Evolutionary conservation across 768 basidiomycete species (phyloP), one percentile per base, ranked within the genome.

Genomic region (Collybia mongolica): DNA sequence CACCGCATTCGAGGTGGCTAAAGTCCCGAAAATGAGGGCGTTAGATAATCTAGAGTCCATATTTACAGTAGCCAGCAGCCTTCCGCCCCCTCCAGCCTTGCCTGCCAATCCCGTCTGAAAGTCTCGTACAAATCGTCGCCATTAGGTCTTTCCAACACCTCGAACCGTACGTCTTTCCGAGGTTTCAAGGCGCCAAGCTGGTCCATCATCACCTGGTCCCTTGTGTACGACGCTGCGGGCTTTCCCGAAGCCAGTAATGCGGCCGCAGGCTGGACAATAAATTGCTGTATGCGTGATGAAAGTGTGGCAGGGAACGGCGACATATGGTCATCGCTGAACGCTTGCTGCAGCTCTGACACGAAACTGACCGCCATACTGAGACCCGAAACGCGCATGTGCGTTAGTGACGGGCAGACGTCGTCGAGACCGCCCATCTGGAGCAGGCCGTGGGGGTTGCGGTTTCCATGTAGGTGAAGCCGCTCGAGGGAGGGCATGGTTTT

Each of bases 391-490:
- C 64, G 60, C 12, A 81, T 60, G 32, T 72, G 63, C 8, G 59
- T 65, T 6, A 81, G 58, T 0, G 48, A 43, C 0, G 79, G 79
- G 53, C 68, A 78, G 0, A 71, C 66, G 4, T 65, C 61, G 22
- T 67, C 67, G 5, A 81, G 65, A 0, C 58, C 63, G 37, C 67
- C 69, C 26, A 69, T 51, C 37, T 73, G 64, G 5, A 82, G 62
- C 0, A 81, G 56, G 0, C 79, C 79, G 40, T 72, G 66, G 0
- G 80, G 79, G 41, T 79, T 80, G 14, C 75, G 65, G 54, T 80
- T 78, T 5, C 79, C 80, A 15, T 70, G 60, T 1, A 81, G 71
- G 40, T 75, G 76, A 0, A 82, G 70, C 14, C 62, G 64, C 39
- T 63, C 57, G 15, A 82, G 66, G 1, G 41, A 51, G 7, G 79